Conservation (phyloP, 2,329 filamentous ascomycete species). For the Huntiella moniliformis region DNA sequence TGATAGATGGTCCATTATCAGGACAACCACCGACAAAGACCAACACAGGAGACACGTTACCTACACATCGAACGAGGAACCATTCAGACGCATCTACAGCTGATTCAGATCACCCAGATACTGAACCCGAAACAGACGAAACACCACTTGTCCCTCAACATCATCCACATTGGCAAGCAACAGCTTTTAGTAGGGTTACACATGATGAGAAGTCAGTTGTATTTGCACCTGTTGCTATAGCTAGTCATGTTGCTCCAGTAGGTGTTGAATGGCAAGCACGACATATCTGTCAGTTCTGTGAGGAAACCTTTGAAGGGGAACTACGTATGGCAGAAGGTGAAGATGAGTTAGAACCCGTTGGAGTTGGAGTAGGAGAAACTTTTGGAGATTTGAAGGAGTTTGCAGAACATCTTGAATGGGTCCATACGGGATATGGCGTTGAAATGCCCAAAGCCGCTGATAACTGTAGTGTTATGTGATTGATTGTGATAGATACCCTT, state of each 20-base stretch:
- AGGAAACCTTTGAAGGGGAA: conserved; percentile 28
- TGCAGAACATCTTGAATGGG: conserved; percentile 38
- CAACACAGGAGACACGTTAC: neutral
- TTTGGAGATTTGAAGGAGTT: conserved; percentile 31
- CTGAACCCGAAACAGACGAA: neutral
- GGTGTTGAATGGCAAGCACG: conserved; percentile 32
- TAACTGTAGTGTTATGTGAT: conserved; percentile 30
- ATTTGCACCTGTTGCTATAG: conserved; percentile 37
- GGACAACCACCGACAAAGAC: neutral
- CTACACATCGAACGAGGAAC: conserved; percentile 2
- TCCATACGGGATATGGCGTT: conserved; percentile 21
- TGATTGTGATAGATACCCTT: conserved; percentile 2
- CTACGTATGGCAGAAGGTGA: conserved; percentile 23
- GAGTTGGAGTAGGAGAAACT: conserved; percentile 27
- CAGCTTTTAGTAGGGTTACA: conserved; percentile 22
- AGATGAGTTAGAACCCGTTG: conserved; percentile 32
- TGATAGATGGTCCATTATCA: neutral
- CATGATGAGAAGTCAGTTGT: conserved; percentile 31
- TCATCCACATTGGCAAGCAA: conserved; percentile 33
- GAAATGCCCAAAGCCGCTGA: conserved; percentile 17
- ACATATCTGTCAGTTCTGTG: conserved; percentile 37
- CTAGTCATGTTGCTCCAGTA: conserved; percentile 34
- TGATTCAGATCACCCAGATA: neutral
- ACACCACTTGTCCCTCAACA: conserved; percentile 11
- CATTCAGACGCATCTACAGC: conserved; percentile 1